Conservation (phyloP, 495 filamentous ascomycete species). For the Trichoderma erinaceum region DNA sequence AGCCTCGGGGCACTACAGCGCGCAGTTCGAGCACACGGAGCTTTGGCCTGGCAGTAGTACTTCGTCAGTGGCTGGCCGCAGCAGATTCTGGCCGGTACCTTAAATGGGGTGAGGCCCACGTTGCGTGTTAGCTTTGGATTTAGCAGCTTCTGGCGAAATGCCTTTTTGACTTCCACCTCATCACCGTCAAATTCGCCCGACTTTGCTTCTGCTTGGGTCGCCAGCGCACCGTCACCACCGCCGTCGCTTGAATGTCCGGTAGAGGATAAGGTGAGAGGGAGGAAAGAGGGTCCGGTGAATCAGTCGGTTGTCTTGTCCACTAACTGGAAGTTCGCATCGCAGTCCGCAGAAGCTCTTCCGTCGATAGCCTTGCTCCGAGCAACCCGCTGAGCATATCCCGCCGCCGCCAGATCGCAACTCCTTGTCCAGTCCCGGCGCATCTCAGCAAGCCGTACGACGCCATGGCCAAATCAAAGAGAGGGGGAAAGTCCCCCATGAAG, state of each 20-base stretch:
- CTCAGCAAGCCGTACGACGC: background rate
- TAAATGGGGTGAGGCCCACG: no score
- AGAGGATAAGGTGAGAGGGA: constrained; percentile 1
- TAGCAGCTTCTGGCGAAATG: background rate
- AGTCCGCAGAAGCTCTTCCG: background rate
- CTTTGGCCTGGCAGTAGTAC: no score
- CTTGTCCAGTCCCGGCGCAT: background rate
- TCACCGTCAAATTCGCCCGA: background rate
- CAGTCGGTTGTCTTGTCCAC: background rate
- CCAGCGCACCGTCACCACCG: background rate
- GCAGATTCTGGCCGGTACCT: no score
- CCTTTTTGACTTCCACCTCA: background rate
- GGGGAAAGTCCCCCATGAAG: constrained; percentile 76
- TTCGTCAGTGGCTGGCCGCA: no score
- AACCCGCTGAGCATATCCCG: background rate
- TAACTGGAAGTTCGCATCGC: background rate
- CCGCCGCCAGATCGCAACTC: background rate
- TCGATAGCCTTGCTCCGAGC: constrained; percentile 4
- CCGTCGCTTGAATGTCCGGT: background rate
- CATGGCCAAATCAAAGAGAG: constrained; percentile 48
- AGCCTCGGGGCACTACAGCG: no score
- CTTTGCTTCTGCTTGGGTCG: background rate
- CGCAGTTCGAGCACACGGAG: no score
- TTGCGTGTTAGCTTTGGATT: no score
- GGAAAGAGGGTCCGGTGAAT: background rate